Base-by-base conservation (phyloP, 805 yeast species). In the Ascoidea rubescens region DNA sequence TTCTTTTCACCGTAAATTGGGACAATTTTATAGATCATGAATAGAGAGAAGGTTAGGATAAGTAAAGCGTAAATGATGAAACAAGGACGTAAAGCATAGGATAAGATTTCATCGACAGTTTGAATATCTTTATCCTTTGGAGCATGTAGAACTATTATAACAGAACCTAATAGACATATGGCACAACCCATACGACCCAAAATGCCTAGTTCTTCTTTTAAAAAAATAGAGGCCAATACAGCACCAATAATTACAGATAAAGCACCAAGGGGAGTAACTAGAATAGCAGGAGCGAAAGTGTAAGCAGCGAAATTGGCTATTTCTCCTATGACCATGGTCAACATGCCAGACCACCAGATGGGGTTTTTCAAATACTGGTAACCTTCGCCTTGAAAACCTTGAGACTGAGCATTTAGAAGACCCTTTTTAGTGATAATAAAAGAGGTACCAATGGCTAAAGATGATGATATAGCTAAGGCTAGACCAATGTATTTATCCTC, bases 101-200 rank as follows among this genome's bases (percentile, higher is more conserved):
- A 71, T 62, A 88, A 71, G 55, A 89, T 87, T 67, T 88, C 96
- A 64, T 88, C 96, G 46, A 88, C 93, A 0, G 96, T 88, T 56
- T 77, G 73, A 54, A 88, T 81, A 57, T 88, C 96, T 67, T 84
- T 86, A 67, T 88, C 96, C n/a, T 89, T 87, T 31, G 96, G 96
- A 32, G 96, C 96, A 63, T 88, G 96, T 54, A 88, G 70, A 28
- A 88, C 89, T 54, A 88, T 89, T 54, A 88, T 84, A 21, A 88
- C 88, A 1, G 95, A 82, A 1, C 96, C 96, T 63, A 89, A 73
- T 51, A 88, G 67, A 64, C 96, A 88, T 52, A 87, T 84, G 31
- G 95, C 95, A 69, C 96, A 89, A 2, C 96, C 96, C 82, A 89
- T 77, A 66, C 83, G 85, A 12, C 96, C 96, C 60, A 88, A 71